Evolutionary conservation across 2,329 filamentous ascomycete species (phyloP).

Genomic region (Verticillium alfalfae): DNA sequence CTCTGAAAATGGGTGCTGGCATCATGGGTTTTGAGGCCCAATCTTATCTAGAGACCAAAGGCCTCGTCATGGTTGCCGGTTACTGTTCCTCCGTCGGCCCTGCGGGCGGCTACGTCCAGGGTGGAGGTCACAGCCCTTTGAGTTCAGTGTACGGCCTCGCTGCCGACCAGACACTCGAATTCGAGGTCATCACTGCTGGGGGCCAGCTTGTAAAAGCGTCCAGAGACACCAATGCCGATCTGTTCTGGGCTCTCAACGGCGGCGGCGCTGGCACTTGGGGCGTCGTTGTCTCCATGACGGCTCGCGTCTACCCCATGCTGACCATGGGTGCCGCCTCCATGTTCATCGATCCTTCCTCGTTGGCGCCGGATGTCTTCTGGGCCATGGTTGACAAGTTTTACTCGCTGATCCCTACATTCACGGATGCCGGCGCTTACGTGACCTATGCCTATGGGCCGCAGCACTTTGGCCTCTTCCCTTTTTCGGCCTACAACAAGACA

Average conservation of each 20-base stretch:
- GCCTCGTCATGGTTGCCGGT: slow-evolving; percentile 34
- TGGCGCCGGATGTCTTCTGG: slow-evolving; percentile 37
- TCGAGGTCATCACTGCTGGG: slow-evolving; percentile 47
- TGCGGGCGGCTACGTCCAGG: slow-evolving; percentile 55
- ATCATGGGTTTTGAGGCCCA: slow-evolving; percentile 3
- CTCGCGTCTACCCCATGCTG: slow-evolving; percentile 38
- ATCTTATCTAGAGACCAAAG: neutral
- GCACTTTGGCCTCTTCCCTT: neutral
- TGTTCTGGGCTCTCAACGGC: slow-evolving; percentile 60
- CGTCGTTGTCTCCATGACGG: slow-evolving; percentile 49
- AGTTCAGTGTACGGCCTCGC: slow-evolving; percentile 49
- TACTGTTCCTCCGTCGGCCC: slow-evolving; percentile 49
- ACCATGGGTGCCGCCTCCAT: slow-evolving; percentile 28
- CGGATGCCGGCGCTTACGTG: neutral
- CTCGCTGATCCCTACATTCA: neutral
- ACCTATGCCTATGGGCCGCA: neutral
- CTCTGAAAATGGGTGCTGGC: slow-evolving; percentile 15
- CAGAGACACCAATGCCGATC: slow-evolving; percentile 40
- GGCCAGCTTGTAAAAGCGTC: slow-evolving; percentile 44
- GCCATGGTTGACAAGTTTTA: slow-evolving; percentile 37
- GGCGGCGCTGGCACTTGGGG: slow-evolving; percentile 56
- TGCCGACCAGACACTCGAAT: slow-evolving; percentile 53
- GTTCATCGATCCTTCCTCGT: slow-evolving; percentile 8
- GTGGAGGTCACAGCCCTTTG: slow-evolving; percentile 53
- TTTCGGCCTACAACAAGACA: slow-evolving; percentile 24